Percentiles rank a stretch among this genome's conserved stretches.
These are phyloP conservation scores for Strobilomyces echinocephalus DNA, from an alignment of 768 basidiomycete species.

Conservation along the genomic window DNA sequence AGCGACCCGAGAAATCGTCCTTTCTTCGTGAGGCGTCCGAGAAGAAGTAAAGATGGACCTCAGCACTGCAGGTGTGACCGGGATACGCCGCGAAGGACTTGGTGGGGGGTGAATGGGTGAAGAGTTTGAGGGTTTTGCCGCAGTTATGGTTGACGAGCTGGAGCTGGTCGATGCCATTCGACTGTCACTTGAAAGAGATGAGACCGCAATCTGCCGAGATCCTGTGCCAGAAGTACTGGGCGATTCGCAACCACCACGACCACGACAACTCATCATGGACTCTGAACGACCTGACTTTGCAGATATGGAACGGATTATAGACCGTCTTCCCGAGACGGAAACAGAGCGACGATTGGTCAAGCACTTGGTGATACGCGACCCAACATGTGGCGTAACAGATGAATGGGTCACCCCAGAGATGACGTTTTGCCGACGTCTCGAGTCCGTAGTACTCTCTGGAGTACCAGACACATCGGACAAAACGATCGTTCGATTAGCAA, in stretches of 20 bases:
- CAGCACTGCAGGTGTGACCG: constrained; percentile 77
- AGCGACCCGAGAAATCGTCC: constrained; percentile 77
- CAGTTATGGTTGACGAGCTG: constrained; percentile 48
- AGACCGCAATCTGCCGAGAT: constrained; percentile 24
- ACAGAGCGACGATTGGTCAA: constrained; percentile 57
- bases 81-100: constrained; percentile 57
- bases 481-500: constrained; percentile 60
- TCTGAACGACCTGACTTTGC: constrained; percentile 26
- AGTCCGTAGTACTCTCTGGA: constrained; percentile 66
- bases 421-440: constrained; percentile 56
- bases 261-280: constrained; percentile 16
- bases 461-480: constrained; percentile 63
- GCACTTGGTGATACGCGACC: constrained; percentile 52
- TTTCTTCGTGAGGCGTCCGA: constrained; percentile 73
- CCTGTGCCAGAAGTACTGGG: too few species aligned
- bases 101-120: constrained; percentile 36
- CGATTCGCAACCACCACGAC: background rate
- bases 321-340: constrained; percentile 54
- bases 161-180: constrained; percentile 40
- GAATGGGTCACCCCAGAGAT: constrained; percentile 57
- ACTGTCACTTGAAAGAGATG: background rate
- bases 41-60: constrained; percentile 86
- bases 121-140: constrained; percentile 30
- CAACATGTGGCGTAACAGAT: constrained; percentile 44
- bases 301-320: constrained; percentile 55